phyloP scores from a whole-genome alignment of 441 rosid species.

The Theobroma grandiflorum region DNA sequence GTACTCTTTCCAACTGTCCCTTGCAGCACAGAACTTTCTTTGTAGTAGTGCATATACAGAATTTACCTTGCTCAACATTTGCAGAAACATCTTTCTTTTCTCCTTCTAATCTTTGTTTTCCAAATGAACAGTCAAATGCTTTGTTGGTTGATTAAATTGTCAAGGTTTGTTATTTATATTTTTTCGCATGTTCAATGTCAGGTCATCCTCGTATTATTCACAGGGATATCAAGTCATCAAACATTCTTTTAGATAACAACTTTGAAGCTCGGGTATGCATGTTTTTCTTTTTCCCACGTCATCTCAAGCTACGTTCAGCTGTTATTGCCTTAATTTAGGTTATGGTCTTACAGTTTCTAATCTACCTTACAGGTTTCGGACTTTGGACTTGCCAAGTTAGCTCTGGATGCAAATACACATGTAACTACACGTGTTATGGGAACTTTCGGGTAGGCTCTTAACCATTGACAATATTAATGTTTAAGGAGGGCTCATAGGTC shows the following conservation, averaged over 20 bases:
- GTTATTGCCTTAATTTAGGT: conserved; percentile 16
- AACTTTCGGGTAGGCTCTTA: conserved; percentile 83
- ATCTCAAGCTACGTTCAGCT: conserved; percentile 19
- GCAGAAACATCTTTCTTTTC: not conserved
- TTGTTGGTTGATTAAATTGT: not conserved
- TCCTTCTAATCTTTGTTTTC: conserved; percentile 3
- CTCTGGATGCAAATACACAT: conserved; percentile 85
- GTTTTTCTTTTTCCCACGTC: conserved; percentile 2
- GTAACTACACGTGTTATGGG: conserved; percentile 98
- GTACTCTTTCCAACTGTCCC: not conserved
- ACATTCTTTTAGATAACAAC: conserved; percentile 89
- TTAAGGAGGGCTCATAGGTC: not conserved
- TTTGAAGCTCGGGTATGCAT: conserved; percentile 78
- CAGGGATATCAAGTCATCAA: conserved; percentile 95
- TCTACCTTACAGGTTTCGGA: conserved; percentile 84
- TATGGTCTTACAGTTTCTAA: conserved; percentile 32
- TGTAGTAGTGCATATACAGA: not conserved
- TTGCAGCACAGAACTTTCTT: not conserved
- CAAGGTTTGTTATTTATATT: conserved; percentile 15
- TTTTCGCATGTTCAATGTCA: conserved; percentile 32
- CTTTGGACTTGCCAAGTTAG: conserved; percentile 97
- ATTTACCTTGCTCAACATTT: not conserved
- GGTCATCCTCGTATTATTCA: conserved; percentile 96
- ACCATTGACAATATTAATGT: conserved; percentile 19
- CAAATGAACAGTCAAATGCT: not conserved